These are phyloP conservation scores for Hibiscus syriacus DNA, from an alignment of 345 rosid genomes.

Conservation along the genomic window DNA sequence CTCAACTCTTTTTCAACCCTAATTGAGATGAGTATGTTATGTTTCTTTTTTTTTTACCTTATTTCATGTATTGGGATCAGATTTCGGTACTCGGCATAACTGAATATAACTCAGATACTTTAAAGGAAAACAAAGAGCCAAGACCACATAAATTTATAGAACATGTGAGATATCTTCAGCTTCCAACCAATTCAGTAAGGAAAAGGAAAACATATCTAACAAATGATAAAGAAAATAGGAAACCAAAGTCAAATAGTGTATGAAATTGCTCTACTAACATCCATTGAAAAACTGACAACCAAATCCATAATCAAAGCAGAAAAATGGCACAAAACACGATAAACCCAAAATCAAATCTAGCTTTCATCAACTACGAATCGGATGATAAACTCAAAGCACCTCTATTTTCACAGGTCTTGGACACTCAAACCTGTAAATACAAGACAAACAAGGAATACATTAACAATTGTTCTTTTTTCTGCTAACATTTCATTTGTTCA, in stretches of 20 bases:
- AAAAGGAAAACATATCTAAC: too few species aligned
- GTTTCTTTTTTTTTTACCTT: too few species aligned
- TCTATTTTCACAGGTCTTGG: slow-evolving; percentile 47
- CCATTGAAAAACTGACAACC: background rate
- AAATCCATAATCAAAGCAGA: background rate
- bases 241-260: background rate
- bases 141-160: too few species aligned
- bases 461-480: background rate
- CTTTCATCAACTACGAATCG: background rate
- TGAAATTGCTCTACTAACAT: too few species aligned
- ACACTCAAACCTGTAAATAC: slow-evolving; percentile 67
- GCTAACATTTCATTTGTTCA: background rate
- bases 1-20: too few species aligned
- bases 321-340: background rate
- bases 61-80: too few species aligned
- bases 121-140: too few species aligned
- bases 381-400: background rate
- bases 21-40: too few species aligned
- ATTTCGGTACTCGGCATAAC: too few species aligned
- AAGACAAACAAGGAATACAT: background rate
- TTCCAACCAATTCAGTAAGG: too few species aligned
- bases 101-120: too few species aligned
- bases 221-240: background rate
- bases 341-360: background rate
- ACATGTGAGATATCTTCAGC: too few species aligned